Evolutionary conservation across 164 flowering plant genomes (phyloP).

Genomic region (Liriodendron chinense): DNA sequence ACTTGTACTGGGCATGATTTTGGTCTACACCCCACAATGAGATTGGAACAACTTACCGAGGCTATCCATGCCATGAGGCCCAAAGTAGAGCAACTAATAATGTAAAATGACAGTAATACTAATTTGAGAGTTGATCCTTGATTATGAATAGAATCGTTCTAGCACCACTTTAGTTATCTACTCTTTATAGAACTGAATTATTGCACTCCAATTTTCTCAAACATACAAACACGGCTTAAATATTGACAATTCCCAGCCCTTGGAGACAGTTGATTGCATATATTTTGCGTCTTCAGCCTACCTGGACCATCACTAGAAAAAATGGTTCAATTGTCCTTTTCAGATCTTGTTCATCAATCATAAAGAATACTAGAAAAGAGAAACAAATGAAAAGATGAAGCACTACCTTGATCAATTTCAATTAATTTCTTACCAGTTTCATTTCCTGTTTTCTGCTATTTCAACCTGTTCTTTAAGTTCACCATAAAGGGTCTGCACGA

Average conservation of each 20-base stretch:
- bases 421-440: neutral
- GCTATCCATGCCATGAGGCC: too few relatives aligned
- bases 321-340: neutral
- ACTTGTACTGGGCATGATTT: too few relatives aligned
- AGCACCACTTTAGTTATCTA: neutral
- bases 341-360: neutral
- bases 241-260: neutral
- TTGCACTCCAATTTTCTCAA: neutral
- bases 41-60: too few relatives aligned
- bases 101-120: too few relatives aligned
- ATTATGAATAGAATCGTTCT: neutral
- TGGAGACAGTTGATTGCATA: neutral
- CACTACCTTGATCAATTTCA: too few relatives aligned
- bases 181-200: neutral
- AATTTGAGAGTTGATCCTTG: too few relatives aligned
- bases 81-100: too few relatives aligned
- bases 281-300: neutral
- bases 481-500: constrained; percentile 50
- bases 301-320: neutral
- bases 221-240: neutral
- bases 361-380: neutral
- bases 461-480: constrained; percentile 40
- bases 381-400: neutral
- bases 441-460: neutral
- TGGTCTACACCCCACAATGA: too few relatives aligned